Conservation (phyloP, 352 stramenopile genomes). For the Albugo laibachii region DNA sequence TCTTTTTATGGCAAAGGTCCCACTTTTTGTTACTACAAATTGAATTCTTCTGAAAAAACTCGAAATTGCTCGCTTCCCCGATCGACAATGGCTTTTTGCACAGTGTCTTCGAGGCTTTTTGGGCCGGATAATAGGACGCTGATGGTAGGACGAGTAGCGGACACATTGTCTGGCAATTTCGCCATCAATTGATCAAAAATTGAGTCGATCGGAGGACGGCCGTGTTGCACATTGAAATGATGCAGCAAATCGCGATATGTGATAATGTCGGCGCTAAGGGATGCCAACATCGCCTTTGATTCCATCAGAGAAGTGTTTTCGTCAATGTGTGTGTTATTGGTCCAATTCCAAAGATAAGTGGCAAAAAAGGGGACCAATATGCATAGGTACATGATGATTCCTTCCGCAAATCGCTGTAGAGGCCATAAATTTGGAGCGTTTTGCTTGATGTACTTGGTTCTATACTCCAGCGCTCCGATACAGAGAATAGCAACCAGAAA, state of each 20-base stretch:
- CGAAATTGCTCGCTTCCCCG: conserved; percentile 8
- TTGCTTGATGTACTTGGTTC: too few species aligned
- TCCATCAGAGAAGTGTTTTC: neutral
- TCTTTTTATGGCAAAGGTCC: neutral
- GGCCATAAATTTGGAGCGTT: neutral
- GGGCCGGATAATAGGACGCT: conserved; percentile 11
- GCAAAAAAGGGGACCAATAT: neutral
- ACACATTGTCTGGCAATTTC: neutral
- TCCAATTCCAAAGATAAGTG: neutral
- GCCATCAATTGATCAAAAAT: neutral
- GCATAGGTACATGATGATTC: conserved; percentile 1
- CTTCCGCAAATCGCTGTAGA: neutral
- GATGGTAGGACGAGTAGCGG: neutral
- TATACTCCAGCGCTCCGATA: too few species aligned
- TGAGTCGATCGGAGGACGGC: conserved; percentile 4
- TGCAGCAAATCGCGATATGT: conserved; percentile 7
- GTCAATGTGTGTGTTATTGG: neutral
- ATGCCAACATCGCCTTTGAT: neutral
- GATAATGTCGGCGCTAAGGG: neutral
- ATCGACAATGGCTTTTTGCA: conserved; percentile 4
- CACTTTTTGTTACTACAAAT: conserved; percentile 4
- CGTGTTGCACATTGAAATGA: conserved; percentile 4
- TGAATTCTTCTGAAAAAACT: conserved; percentile 10
- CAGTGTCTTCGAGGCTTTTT: conserved; percentile 6
- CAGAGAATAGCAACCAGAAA: too few species aligned